Evolutionary conservation across 345 rosid species (phyloP).

Genomic region (Reutealis trisperma): DNA sequence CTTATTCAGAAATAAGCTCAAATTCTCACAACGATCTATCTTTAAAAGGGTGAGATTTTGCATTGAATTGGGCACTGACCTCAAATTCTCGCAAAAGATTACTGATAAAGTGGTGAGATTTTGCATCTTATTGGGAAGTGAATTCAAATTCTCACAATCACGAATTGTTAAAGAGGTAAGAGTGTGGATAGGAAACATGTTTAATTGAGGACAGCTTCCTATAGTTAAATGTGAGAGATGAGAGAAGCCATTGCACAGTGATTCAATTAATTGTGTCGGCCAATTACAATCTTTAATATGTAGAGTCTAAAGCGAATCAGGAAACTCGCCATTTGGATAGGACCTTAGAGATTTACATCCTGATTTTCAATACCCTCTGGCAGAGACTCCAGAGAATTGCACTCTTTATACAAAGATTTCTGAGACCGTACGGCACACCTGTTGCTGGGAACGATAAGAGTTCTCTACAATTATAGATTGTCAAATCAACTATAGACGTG

Average conservation of each 20-base stretch:
- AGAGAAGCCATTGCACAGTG: background rate
- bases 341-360: background rate
- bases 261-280: background rate
- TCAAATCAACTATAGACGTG: conserved; percentile 16
- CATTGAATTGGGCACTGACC: conserved; percentile 5
- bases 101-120: background rate
- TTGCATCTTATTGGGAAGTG: background rate
- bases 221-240: background rate
- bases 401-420: background rate
- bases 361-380: background rate
- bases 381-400: conserved; percentile 6
- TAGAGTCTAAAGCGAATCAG: background rate
- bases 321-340: background rate
- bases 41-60: background rate
- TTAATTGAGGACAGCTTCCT: background rate
- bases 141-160: background rate
- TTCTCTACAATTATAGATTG: background rate
- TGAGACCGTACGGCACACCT: conserved; percentile 2
- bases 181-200: background rate
- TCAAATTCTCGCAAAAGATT: background rate
- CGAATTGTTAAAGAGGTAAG: background rate
- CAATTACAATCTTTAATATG: background rate
- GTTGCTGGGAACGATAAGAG: conserved; percentile 1
- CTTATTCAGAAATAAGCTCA: conserved; percentile 4
- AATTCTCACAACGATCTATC: conserved; percentile 6